These are phyloP conservation scores for Dalbergia oliveri DNA, from an alignment of 306 rosid species.

Conservation along the genomic window DNA sequence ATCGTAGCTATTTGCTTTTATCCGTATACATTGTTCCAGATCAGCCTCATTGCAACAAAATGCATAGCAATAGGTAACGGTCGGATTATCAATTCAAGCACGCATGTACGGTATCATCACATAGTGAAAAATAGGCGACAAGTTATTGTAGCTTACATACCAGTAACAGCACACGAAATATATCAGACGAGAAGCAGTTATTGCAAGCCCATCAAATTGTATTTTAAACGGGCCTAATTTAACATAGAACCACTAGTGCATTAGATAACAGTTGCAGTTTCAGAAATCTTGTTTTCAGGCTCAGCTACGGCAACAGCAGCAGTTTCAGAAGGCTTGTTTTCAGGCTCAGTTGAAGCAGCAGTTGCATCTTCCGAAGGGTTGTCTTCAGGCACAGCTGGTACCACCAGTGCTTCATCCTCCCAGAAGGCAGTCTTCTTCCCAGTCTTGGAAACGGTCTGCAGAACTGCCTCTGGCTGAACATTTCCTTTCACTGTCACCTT, in stretches of 20 bases:
- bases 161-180: slow-evolving; percentile 31
- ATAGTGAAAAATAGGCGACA: slow-evolving; percentile 29
- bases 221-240: slow-evolving; percentile 14
- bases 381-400: slow-evolving; percentile 42
- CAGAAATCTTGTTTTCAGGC: slow-evolving; percentile 56
- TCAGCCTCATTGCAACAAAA: not conserved
- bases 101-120: not conserved
- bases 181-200: slow-evolving; percentile 27
- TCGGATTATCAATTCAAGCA: slow-evolving; percentile 5
- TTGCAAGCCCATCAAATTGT: slow-evolving; percentile 17
- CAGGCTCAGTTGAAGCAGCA: slow-evolving; percentile 17
- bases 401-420: slow-evolving; percentile 60
- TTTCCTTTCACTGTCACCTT: slow-evolving; percentile 88
- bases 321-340: slow-evolving; percentile 55
- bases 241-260: slow-evolving; percentile 17
- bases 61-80: not conserved
- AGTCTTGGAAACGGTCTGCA: slow-evolving; percentile 80
- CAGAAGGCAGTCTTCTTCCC: slow-evolving; percentile 91
- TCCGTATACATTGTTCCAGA: too few species aligned
- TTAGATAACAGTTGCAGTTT: slow-evolving; percentile 61
- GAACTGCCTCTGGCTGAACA: slow-evolving; percentile 69
- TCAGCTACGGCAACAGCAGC: slow-evolving; percentile 53
- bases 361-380: slow-evolving; percentile 58
- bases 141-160: slow-evolving; percentile 47
- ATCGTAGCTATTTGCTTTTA: too few species aligned